Conservation (phyloP, 179 eudicot species). For the Vitellaria paradoxa region DNA sequence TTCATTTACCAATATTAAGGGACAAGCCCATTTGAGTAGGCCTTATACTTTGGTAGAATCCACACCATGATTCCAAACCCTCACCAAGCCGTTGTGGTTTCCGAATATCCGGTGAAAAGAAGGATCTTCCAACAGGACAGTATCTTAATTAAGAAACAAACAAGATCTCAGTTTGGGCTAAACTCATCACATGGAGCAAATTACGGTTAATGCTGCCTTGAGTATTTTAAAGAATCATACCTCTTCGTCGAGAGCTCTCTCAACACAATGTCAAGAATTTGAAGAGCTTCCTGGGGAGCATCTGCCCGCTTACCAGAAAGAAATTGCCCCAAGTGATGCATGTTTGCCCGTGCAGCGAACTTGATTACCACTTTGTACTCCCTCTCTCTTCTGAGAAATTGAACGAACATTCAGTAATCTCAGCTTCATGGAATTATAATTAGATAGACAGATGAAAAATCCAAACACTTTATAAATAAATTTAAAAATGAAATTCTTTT, state of each 20-base stretch:
- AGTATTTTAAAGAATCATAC: conserved; percentile 20
- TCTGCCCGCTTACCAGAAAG: conserved; percentile 60
- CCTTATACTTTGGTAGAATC: conserved; percentile 61
- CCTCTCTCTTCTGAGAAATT: conserved; percentile 42
- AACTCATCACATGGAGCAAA: neutral
- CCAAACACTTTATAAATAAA: neutral
- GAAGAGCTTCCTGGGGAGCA: conserved; percentile 37
- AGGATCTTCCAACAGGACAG: conserved; percentile 55
- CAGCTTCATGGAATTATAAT: neutral
- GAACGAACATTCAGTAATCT: neutral
- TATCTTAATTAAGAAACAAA: conserved; percentile 28
- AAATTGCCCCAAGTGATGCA: conserved; percentile 64
- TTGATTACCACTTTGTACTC: conserved; percentile 59
- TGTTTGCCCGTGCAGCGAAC: conserved; percentile 51
- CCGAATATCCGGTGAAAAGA: conserved; percentile 61
- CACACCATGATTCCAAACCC: conserved; percentile 68
- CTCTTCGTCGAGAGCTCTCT: conserved; percentile 60
- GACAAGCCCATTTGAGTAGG: conserved; percentile 73
- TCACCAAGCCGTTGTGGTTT: conserved; percentile 58
- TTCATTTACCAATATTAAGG: conserved; percentile 47
- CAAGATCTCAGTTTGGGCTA: neutral
- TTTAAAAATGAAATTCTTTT: neutral
- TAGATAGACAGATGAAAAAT: neutral
- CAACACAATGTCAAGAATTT: conserved; percentile 49
- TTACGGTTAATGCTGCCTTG: neutral